phyloP scores from a whole-genome alignment of 192 early-diverging fungal species.

The Umbelopsis vinacea region DNA sequence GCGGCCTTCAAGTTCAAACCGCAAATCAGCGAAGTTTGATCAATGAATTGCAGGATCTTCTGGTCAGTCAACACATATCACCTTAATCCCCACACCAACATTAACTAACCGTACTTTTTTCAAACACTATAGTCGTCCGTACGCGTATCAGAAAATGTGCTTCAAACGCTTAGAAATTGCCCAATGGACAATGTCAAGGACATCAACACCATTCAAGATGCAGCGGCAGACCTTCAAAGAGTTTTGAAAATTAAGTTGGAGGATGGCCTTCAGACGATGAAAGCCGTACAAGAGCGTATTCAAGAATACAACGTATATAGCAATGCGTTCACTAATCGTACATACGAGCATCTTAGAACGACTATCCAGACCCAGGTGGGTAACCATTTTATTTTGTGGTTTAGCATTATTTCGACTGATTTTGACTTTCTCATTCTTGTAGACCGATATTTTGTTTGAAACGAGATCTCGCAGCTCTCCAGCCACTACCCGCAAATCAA shows the following conservation, averaged over 20 bases:
- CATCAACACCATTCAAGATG: slow-evolving; percentile 63
- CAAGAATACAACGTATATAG: slow-evolving; percentile 69
- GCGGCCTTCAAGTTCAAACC: slow-evolving; percentile 87
- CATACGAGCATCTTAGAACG: slow-evolving; percentile 66
- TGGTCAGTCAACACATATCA: slow-evolving; percentile 50
- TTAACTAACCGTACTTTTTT: background rate
- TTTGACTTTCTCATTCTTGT: background rate
- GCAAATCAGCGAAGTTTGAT: slow-evolving; percentile 87
- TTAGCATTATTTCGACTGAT: background rate
- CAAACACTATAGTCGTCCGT: background rate
- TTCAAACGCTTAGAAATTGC: slow-evolving; percentile 64
- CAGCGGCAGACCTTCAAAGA: slow-evolving; percentile 69
- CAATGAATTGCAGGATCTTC: slow-evolving; percentile 81
- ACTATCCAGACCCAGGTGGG: slow-evolving; percentile 67
- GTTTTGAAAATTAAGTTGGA: slow-evolving; percentile 65
- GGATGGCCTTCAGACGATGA: slow-evolving; percentile 56
- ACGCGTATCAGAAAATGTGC: background rate
- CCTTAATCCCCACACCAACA: background rate
- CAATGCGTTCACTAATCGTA: slow-evolving; percentile 64
- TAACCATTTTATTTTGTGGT: background rate
- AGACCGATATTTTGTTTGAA: slow-evolving; percentile 54
- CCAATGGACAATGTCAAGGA: slow-evolving; percentile 64
- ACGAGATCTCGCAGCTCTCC: slow-evolving; percentile 49
- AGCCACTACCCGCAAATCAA: slow-evolving; percentile 41
- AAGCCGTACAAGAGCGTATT: slow-evolving; percentile 64